Percentiles rank a stretch among this genome's conserved stretches.
Conservation (phyloP, 176 grass and related monocot genomes). For the Juncus inflexus region DNA sequence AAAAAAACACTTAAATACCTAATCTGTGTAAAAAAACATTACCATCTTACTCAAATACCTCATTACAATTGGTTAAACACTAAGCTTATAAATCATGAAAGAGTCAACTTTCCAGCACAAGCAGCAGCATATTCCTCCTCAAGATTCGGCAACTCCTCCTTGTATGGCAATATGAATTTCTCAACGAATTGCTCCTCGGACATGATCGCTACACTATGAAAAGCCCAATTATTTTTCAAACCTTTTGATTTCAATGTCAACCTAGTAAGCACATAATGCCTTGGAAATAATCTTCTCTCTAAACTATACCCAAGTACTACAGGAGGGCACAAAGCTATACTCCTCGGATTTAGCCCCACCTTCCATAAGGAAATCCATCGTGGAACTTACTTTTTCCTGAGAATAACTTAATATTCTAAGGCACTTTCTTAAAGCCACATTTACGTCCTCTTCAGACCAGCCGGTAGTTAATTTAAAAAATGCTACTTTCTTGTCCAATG, state of each 20-base stretch:
- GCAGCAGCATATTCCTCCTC: slow-evolving; percentile 2
- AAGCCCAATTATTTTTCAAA: background rate
- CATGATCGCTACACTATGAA: background rate
- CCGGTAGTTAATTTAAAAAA: background rate
- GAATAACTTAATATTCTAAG: background rate
- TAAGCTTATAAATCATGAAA: no score
- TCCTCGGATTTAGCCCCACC: background rate
- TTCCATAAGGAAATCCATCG: slow-evolving; percentile 11
- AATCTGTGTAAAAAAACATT: no score
- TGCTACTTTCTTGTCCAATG: no score
- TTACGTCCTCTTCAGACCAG: background rate
- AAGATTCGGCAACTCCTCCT: background rate
- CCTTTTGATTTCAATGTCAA: background rate
- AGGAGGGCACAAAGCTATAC: background rate
- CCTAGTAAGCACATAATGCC: slow-evolving; percentile 11
- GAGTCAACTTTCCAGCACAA: background rate
- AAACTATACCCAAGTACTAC: background rate
- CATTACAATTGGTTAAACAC: no score
- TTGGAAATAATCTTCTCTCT: background rate
- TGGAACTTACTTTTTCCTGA: background rate
- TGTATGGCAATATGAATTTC: slow-evolving; percentile 4
- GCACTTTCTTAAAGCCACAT: background rate
- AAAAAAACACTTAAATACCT: no score
- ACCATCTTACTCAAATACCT: no score
- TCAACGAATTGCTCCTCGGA: slow-evolving; percentile 5